These are phyloP conservation scores for Nicotiana benthamiana DNA, from an alignment of 257 asterid species.

Conservation along the genomic window DNA sequence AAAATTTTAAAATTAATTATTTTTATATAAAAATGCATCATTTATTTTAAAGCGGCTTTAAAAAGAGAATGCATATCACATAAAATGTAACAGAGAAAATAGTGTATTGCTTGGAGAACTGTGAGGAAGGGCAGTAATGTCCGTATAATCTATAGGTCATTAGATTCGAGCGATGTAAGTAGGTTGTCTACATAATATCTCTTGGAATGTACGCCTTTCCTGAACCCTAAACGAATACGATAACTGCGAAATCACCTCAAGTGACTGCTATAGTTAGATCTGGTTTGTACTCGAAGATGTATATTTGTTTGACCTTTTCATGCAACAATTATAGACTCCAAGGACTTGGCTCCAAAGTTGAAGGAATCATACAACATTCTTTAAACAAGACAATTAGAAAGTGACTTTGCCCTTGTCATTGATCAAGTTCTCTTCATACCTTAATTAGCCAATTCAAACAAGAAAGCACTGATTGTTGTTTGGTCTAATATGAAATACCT, in stretches of 20 bases:
- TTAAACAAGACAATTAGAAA: neutral
- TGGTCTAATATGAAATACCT: neutral
- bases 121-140: no score
- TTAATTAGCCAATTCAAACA: neutral
- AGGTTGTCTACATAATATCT: no score
- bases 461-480: neutral
- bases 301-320: neutral
- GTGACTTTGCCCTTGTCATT: neutral
- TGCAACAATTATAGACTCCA: constrained; percentile 1
- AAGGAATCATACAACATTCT: neutral
- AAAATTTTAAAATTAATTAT: neutral
- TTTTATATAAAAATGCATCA: neutral
- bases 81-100: no score
- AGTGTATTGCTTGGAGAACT: no score
- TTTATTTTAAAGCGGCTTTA: no score
- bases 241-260: neutral
- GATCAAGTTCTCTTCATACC: neutral
- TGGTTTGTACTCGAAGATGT: neutral
- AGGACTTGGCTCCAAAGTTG: neutral
- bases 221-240: neutral
- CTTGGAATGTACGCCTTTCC: accelerated
- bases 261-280: neutral
- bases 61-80: no score
- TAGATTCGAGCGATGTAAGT: no score
- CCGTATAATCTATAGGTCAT: no score